Conservation (phyloP, 176 grass and related monocot species). For the Lolium perenne region DNA sequence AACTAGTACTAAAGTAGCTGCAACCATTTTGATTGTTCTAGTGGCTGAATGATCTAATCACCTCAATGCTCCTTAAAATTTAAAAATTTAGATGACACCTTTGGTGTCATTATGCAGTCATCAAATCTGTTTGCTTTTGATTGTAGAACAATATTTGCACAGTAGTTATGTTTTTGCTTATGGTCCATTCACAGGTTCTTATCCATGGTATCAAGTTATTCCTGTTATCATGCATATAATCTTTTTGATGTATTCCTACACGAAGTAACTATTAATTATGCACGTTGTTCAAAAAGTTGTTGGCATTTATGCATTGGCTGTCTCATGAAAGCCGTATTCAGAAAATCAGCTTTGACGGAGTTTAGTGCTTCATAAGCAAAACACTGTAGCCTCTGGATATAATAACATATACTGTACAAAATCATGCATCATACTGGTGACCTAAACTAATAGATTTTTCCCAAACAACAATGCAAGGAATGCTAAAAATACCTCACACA, state of each 20-base stretch:
- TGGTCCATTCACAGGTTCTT: not conserved
- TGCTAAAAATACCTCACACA: not conserved
- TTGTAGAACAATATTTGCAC: not conserved
- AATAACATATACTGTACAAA: slow-evolving; percentile 10
- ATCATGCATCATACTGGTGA: not conserved
- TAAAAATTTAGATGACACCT: not conserved
- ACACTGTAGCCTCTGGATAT: not conserved
- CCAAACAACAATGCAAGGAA: not conserved
- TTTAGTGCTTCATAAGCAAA: slow-evolving; percentile 6
- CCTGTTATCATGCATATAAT: not conserved
- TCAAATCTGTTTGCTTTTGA: slow-evolving; percentile 3
- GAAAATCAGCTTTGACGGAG: not conserved
- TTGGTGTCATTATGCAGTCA: not conserved
- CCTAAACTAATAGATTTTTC: not conserved
- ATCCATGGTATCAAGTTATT: slow-evolving; percentile 1
- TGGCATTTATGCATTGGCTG: not conserved
- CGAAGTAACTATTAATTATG: not conserved
- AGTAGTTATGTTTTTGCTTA: not conserved
- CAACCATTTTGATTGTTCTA: slow-evolving; percentile 2
- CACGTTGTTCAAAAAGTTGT: slow-evolving; percentile 17
- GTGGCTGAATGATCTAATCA: not conserved
- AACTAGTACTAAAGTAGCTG: not conserved
- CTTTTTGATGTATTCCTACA: not conserved
- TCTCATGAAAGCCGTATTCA: slow-evolving; percentile 3
- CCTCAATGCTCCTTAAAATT: not conserved